Base-by-base conservation (phyloP, 176 grass and related monocot species). In the Musa schizocarpa region DNA sequence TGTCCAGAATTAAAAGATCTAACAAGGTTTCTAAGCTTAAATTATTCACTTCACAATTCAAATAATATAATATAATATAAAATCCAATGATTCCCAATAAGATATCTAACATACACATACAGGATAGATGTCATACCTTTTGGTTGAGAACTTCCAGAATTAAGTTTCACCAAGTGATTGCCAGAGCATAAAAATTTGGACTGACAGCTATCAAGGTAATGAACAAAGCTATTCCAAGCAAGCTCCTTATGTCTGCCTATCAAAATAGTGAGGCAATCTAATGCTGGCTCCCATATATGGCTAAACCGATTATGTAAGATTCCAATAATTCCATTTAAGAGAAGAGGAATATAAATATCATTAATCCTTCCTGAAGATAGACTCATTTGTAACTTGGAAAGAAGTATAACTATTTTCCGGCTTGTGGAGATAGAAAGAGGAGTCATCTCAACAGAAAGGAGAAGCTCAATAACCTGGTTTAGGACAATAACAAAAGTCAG, bases 291-390 rank as follows among this genome's bases (percentile, higher is more conserved):
- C 94, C 94, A 97, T 53, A 97, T 77, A 78, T 85, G 81, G 77
- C 88, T 87, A 81, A 93, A 93, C 77, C 94, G 87, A 83, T 93
- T 97, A 73, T 90, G 78, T 22, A 97, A 81, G 20, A 91, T 86
- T 69, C 94, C 94, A 75, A 93, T 73, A 77, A 93, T 79, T 27
- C 94, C 94, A 75, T 97, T 83, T 55, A 97, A 87, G 53, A 97
- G 83, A 85, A 90, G 88, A 79, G 84, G 81, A 84, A 90, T 76
- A 29, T 97, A 90, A 13, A 77, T 80, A 34, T 90, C 82, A 81
- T 77, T 74, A 65, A 97, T 85, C 72, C 68, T 83, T 61, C 85
- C 77, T 64, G 88, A 86, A 84, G 86, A 89, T 23, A 97, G 53
- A 75, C 81, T 85, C 77, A 86, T 97, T 79, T 93, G 85, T 85